Base-by-base conservation (phyloP, 148 eudicot genomes). In the Beta vulgaris region DNA sequence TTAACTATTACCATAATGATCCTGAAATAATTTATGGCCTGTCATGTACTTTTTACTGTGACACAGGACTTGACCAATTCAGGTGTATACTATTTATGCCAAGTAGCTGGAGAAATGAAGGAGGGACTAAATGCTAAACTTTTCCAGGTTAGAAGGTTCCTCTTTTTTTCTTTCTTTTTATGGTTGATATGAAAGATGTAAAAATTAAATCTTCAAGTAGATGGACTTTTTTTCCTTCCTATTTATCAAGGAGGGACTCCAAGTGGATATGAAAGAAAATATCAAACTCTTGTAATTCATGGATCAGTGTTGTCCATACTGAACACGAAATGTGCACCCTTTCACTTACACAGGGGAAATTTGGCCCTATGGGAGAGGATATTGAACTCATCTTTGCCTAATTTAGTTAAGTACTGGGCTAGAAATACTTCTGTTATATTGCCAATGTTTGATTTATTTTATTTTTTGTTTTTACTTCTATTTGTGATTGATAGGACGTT, bases 1-100 rank as follows among this genome's bases (percentile, higher is more conserved):
- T 7, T 57, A 43, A 40, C 48, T 72, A 25, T 61, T 70, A 49
- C 48, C 28, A 39, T 32, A 66, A 40, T 72, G 34, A 69, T 53
- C 46, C 32, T 39, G 32, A 3, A 26, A 43, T 65, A 21, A 40
- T 26, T 31, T 69, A 31, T 44, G 49, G 34, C 43, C 7, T 63
- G 35, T 69, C 60, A 51, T 69, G 34, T 49, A 21, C 74, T 69
- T 62, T 43, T 35, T 51, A 29, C 39, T 73, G 26, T 51, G 73
- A 29, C 63, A 63, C 88, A 93, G 97, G 97, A 93, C 79, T 59
- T 88, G 86, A 87, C 97, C 37, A 93, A 91, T 84, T 82, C 97
- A 58, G 97, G 94, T 53, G 84, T 93, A 78, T 85, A 83, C 87
- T 90, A 91, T 85, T 84, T 93, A 51, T 91, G 97, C 84, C 91